Evolutionary conservation across 2,329 filamentous ascomycete species (phyloP).

Genomic region (Elsinoe necatrix): DNA sequence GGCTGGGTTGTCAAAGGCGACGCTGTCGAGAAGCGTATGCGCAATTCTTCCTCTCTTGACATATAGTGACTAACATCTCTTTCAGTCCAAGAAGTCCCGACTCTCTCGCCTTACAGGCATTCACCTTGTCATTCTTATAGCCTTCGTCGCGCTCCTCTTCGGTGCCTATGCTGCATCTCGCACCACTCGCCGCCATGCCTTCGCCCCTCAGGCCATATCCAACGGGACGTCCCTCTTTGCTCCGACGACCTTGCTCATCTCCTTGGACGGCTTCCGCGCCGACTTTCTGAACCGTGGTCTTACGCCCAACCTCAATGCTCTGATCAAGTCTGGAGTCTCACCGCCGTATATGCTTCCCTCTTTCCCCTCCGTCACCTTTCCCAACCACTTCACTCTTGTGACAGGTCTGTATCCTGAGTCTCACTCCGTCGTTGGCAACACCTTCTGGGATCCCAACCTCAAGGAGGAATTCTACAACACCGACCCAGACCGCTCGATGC

Average conservation of each 20-base stretch:
- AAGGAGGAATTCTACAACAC: constrained; percentile 83
- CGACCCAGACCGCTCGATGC: constrained; percentile 63
- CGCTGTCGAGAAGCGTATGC: constrained; percentile 29
- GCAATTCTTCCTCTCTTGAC: not conserved
- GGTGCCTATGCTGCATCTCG: constrained; percentile 50
- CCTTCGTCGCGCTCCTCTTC: constrained; percentile 49
- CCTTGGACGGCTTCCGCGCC: constrained; percentile 89
- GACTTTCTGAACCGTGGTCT: constrained; percentile 80
- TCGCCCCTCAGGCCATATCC: constrained; percentile 34
- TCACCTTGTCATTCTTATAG: constrained; percentile 39
- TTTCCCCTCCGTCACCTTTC: constrained; percentile 94
- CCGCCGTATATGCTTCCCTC: constrained; percentile 88
- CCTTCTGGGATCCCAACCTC: constrained; percentile 78
- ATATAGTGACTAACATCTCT: not conserved
- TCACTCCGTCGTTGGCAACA: constrained; percentile 88
- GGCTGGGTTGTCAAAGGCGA: constrained; percentile 47
- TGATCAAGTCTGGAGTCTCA: constrained; percentile 76
- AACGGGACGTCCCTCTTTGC: constrained; percentile 87
- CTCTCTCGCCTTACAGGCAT: constrained; percentile 34
- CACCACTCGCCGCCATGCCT: constrained; percentile 7
- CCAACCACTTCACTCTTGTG: constrained; percentile 84
- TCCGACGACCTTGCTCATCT: constrained; percentile 88
- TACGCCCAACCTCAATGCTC: constrained; percentile 70
- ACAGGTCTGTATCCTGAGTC: constrained; percentile 88
- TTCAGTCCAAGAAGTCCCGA: constrained; percentile 29